Evolutionary conservation across 129 eudicot species (phyloP), one percentile per base, ranked within the genome.

Genomic region (Kitagawia praeruptora): DNA sequence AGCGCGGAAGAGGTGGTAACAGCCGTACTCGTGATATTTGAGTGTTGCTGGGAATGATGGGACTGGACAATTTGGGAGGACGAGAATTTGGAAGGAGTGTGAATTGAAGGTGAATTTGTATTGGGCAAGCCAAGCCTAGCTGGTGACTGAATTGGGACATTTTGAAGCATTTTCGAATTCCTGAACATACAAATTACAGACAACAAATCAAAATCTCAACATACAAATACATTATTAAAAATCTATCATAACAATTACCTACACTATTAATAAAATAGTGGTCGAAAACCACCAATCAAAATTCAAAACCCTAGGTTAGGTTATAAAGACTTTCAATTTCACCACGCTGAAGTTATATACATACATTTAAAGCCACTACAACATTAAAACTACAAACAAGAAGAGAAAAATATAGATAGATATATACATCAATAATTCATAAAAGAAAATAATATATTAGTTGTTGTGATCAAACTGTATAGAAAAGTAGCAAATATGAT

Each of bases 101-200:
- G 98, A 42, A 94, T 69, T 77, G 92, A 89, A 0, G 98, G 98
- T 13, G 98, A 95, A 81, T 90, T 95, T 21, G 98, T 94, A 85
- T 85, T 95, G 41, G 96, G 97, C 46, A 95, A 88, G 37, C 98
- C 97, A 34, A 95, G 86, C 81, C 98, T 78, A 73, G 98, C 98
- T 18, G 98, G 98, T 19, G 98, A 95, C 42, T 90, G 96, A 75
- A 89, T 97, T 40, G 92, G 97, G 41, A 92, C 86, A 77, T 82
- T 90, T 42, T 92, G 97, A 34, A 95, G 80, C 98, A 95, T 95
- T 81, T 92, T 88, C 82, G 69, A 75, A 72, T 53, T 38, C 54
- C 77, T 81, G 10, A 23, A 73, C 21, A 41, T 11, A 23, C n/a
- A 42, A 8, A 19, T 7, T 9, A 72, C 51, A 23, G 19, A 8